Evolutionary conservation across 352 stramenopile species (phyloP), one percentile per base, ranked within the genome.

Genomic region (Halophytophthora polymorphica): DNA sequence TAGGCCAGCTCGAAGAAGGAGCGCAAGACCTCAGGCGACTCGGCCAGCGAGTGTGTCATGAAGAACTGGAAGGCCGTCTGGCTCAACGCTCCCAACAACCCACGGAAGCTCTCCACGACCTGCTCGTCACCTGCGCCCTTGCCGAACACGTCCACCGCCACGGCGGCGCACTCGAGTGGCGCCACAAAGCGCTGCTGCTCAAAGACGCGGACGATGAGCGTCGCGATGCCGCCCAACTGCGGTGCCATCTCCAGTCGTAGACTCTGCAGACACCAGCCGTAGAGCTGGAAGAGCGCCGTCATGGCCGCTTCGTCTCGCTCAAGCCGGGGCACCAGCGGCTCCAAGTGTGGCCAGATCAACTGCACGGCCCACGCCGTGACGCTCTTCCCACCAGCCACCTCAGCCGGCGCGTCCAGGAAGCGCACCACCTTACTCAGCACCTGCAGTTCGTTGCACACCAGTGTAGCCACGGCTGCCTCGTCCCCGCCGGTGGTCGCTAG

Each of bases 261-360:
- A 59, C 71, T 90, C 46, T 84, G 79, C 36, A 90, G 46, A 64
- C 76, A 88, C 76, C 79, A 90, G 25, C 74, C 71, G 52, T 84
- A 86, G 13, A 90, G 58, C 50, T 86, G 63, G 38, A 88, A 88
- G 0, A 90, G 59, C 47, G 75, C 69, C 13, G 67, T 70, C 69
- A 85, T 84, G 12, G 63, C 66, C 17, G 29, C 53, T 38, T 86
- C 76, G 47, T 73, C 55, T 15, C 23, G 34, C 41, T 74, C 71
- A 19, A 87, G 59, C 13, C 56, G 69, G 36, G 58, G 48, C 17
- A 66, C 31, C 35, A 90, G 58, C 7, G 65, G 70, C 29, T 73
- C 62, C 38, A 90, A 52, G 37, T 88, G 74, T n/a, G 64, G 58
- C 76, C 76, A 90, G 35, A 86, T 64, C 13, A 69, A 57, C 40